These are phyloP conservation scores for Ascochyta koolunga DNA, from an alignment of 2,329 filamentous ascomycete genomes.

Conservation along the genomic window DNA sequence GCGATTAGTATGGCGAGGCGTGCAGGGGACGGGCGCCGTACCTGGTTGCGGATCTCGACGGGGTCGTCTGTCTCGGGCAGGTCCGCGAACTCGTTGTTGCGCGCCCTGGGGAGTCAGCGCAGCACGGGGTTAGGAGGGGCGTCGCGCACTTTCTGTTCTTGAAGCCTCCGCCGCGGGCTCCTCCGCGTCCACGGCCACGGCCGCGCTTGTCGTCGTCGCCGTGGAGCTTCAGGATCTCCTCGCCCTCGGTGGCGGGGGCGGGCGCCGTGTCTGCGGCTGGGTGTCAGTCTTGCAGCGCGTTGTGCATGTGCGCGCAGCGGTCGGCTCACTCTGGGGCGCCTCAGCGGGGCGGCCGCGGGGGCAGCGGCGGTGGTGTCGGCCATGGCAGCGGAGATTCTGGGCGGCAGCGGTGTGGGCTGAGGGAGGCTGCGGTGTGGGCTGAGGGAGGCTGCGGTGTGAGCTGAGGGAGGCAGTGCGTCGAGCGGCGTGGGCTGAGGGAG, in stretches of 20 bases:
- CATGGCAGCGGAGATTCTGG: slow-evolving; percentile 18
- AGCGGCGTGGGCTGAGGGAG: no score
- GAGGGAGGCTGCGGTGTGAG: no score
- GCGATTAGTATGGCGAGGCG: slow-evolving; percentile 19
- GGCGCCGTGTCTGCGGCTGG: slow-evolving; percentile 1
- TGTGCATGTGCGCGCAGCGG: slow-evolving; percentile 1
- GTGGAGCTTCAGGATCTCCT: slow-evolving; percentile 27
- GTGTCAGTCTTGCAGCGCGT: neutral
- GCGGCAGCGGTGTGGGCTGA: neutral
- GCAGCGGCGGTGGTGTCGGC: slow-evolving; percentile 30
- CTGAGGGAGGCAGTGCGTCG: no score
- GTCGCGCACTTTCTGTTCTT: slow-evolving; percentile 25
- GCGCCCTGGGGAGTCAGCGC: slow-evolving; percentile 24
- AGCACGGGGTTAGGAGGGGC: neutral
- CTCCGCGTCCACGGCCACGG: slow-evolving; percentile 20
- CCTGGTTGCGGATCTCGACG: slow-evolving; percentile 81
- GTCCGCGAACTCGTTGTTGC: slow-evolving; percentile 43
- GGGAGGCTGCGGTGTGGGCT: no score
- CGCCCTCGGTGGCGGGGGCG: slow-evolving; percentile 16
- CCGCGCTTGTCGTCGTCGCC: slow-evolving; percentile 15
- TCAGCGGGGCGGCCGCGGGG: slow-evolving; percentile 25
- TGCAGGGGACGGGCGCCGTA: slow-evolving; percentile 45
- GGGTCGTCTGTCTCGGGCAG: slow-evolving; percentile 79
- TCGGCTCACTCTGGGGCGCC: slow-evolving; percentile 22
- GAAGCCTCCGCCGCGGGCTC: slow-evolving; percentile 23